These are phyloP conservation scores for Endothia cerciana DNA, from an alignment of 2,329 filamentous ascomycete genomes.

Conservation along the genomic window DNA sequence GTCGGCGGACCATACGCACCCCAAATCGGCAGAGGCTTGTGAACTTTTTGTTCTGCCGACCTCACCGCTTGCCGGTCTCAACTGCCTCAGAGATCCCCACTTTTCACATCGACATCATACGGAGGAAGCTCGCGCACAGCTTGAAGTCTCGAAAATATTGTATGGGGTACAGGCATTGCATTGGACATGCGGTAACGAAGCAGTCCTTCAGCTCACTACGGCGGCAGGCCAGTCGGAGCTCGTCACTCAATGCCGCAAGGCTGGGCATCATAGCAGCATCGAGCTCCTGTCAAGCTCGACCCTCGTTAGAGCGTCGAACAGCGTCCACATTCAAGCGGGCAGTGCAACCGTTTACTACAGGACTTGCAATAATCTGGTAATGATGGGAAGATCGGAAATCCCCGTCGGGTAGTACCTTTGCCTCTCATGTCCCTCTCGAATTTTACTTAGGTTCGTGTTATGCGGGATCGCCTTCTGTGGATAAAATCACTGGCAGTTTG, in stretches of 20 bases:
- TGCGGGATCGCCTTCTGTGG: not conserved
- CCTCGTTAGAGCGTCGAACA: not conserved
- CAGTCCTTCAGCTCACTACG: not conserved
- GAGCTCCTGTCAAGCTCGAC: not conserved
- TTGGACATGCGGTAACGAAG: not conserved
- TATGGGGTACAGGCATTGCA: not conserved
- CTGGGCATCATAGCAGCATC: not conserved
- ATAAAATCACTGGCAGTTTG: not conserved
- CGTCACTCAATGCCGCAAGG: not conserved
- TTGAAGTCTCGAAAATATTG: conserved; percentile 9
- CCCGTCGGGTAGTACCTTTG: not conserved
- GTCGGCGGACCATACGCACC: conserved; percentile 12
- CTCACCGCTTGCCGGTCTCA: conserved; percentile 23
- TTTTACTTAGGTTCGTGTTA: not conserved
- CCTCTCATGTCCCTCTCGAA: not conserved
- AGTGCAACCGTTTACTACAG: not conserved
- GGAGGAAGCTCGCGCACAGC: conserved; percentile 9
- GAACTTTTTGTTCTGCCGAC: conserved; percentile 25
- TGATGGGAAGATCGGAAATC: not conserved
- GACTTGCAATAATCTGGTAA: not conserved
- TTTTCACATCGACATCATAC: conserved; percentile 15
- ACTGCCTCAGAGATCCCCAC: not conserved
- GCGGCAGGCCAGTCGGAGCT: not conserved
- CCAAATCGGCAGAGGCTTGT: not conserved
- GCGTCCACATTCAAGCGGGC: not conserved